Evolutionary conservation across 306 rosid species (phyloP), one percentile per base, ranked within the genome.

Genomic region (Cucurbita argyrosperma): DNA sequence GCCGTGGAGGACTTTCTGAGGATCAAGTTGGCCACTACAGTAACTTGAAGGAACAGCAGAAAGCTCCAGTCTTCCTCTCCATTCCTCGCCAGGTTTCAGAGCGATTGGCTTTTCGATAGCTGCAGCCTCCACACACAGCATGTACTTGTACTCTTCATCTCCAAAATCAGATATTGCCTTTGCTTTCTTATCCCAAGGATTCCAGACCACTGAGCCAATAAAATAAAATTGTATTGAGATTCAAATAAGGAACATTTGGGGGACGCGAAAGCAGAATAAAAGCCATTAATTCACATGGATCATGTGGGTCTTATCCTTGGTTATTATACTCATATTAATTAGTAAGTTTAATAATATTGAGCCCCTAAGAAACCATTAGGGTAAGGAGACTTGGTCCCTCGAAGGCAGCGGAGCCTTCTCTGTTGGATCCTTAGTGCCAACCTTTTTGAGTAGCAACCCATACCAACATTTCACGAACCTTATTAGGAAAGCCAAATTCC

Each of bases 111-210:
- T 91, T 85, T 95, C 99, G 53, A 89, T 71, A 75, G 86, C 83
- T 61, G 99, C 97, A 72, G 90, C 90, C 89, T 89, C 99, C 39
- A 95, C 96, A 47, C 99, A 95, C 14, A 95, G 89, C 99, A 91
- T 89, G 75, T 88, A 78, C 79, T 91, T 95, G 85, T 95, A 95
- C 77, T 95, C 99, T 49, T 95, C 97, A 59, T 95, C 99, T 64
- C 97, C 99, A 78, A 95, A 89, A 87, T 95, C 99, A 79, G 88
- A 76, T 87, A 95, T 84, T 75, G 96, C 85, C 83, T 95, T 95
- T 70, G 96, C 96, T 86, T 89, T 95, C 91, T 95, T 95, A 83
- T 95, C 99, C 99, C 99, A 95, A 54, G 99, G 96, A 83, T 95
- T 95, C 99, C 99, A 95, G 55, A 95, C 99, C 80, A 91, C 99